Evolutionary conservation across 202 grass and related monocot species (phyloP).

Genomic region (Panicum virgatum): DNA sequence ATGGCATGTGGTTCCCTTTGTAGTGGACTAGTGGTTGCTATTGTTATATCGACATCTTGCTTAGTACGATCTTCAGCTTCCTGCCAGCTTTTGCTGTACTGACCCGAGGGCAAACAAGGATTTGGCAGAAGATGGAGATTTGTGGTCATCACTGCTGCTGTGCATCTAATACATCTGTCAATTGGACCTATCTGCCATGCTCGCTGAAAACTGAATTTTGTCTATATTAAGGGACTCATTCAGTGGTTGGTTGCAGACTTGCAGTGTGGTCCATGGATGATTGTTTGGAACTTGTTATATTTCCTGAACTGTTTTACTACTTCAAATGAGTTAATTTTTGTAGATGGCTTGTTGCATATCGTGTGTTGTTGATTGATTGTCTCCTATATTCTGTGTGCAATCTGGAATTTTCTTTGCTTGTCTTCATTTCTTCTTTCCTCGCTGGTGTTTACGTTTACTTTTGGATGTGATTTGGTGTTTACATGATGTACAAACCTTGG

Average conservation of each 20-base stretch:
- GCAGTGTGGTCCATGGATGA: conserved; percentile 26
- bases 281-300: background rate
- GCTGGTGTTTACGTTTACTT: background rate
- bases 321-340: background rate
- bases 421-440: background rate
- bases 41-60: conserved; percentile 57
- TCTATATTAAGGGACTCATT: conserved; percentile 19
- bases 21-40: conserved; percentile 51
- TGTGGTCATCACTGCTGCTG: conserved; percentile 42
- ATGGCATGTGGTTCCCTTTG: conserved; percentile 36
- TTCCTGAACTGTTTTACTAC: background rate
- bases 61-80: conserved; percentile 46
- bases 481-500: background rate
- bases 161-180: conserved; percentile 44
- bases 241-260: conserved; percentile 6
- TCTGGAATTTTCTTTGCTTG: background rate
- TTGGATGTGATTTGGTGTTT: background rate
- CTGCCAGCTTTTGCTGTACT: conserved; percentile 51
- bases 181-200: conserved; percentile 33
- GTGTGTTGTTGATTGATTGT: background rate
- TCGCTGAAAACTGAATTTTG: conserved; percentile 31
- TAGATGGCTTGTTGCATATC: background rate
- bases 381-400: background rate
- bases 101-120: conserved; percentile 49
- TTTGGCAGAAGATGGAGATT: conserved; percentile 45